Evolutionary conservation across 148 eudicot genomes (phyloP), one percentile per base, ranked within the genome.

Genomic region (Rhododendron ferrugineum): DNA sequence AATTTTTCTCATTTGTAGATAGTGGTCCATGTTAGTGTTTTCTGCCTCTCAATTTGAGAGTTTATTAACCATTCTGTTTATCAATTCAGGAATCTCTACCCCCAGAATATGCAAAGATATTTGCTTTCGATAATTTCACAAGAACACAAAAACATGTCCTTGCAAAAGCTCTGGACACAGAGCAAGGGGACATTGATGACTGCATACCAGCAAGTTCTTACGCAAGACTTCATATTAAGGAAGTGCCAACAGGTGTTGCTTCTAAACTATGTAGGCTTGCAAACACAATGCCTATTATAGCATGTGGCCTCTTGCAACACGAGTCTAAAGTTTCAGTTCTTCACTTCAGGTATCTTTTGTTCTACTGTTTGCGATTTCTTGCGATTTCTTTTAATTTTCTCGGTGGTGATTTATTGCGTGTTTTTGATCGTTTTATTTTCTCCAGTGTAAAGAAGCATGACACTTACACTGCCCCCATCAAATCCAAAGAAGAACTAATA

Each of bases 281-380:
- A 20, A 91, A 91, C 76, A 89, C 85, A 20, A 86, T 86, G 89
- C 99, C 99, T 44, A 85, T 97, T 9, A 90, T 93, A 56, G 86
- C 93, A 85, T 93, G 94, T 84, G 98, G 98, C 49, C 98, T 97
- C 52, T 88, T 95, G 87, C 98, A 97, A 85, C 99, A 97, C 73
- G 99, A 97, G 89, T 95, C 99, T 47, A 95, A 95, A 90, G 90
- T 97, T 86, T 97, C 99, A 79, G 99, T 97, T 44, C 98, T 97
- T 62, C 99, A 97, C 86, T 97, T 97, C 87, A 95, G 99, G 99
- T 95, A 87, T 66, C 40, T 36, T 58, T 16, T 85, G 34, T 83
- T 70, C 37, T 3, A 26, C 14, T 9, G 76, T 11, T 6, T 75
- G 34, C 32, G 6, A 44, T 79, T 66, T 50, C 47, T 6, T 75